Base-by-base conservation (phyloP, 2,329 filamentous ascomycete species). In the Pseudogymnoascus sp. region DNA sequence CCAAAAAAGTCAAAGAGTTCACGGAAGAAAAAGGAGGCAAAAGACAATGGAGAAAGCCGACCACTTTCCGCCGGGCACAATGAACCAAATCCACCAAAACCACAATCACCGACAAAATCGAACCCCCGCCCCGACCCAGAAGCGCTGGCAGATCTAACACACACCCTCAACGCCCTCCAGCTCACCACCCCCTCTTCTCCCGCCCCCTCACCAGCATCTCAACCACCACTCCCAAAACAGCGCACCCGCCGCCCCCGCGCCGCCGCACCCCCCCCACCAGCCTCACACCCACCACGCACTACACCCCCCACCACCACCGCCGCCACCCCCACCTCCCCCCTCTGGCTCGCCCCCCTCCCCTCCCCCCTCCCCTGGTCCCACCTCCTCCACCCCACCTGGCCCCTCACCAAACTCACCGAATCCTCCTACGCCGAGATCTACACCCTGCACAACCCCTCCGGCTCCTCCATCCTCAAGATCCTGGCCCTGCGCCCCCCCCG, bases 381-480 rank as follows among this genome's bases (percentile, higher is more conserved):
- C 62, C 77, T 87, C 31, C 84, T 84, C 60, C 80, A 81, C 0
- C 74, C 77, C 0, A 79, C 77, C 15, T 80, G 83, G 68, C 73
- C 74, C 36, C 83, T 87, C 60, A 78, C 79, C 47, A 88, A 88
- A 73, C 87, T 88, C 61, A 85, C 85, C 9, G 85, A 88, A 71
- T 85, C 85, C 4, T 87, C 85, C 1, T 88, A 83, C 68, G 84
- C 85, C 5, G 85, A 88, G 70, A 84, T 88, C 9, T 88, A 87
- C 68, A 83, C 84, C 9, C 79, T 87, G 67, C 82, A 77, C 57
- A 87, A 86, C 69, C 76, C 78, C 50, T 77, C 79, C 15, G 84
- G 84, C 8, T 85, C 82, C 26, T 87, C 83, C 71, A 86, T 88
- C 69, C 83, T 88, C 74, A 88, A 88, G 68, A 81, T 83, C 19